phyloP scores from a whole-genome alignment of 1,284 basidiomycete species.

The Leccinum subrobustum region DNA sequence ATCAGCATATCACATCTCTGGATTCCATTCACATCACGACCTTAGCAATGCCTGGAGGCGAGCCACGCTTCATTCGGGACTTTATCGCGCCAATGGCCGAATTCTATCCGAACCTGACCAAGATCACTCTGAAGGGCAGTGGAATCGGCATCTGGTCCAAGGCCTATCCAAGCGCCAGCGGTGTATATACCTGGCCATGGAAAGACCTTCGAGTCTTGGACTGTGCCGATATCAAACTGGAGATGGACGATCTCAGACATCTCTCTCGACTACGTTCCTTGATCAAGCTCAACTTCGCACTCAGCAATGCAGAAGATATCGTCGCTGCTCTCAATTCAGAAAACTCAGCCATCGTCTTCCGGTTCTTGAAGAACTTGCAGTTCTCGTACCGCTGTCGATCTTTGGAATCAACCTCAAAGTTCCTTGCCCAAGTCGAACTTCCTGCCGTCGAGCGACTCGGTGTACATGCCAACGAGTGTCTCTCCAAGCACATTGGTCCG shows the following conservation, averaged over 20 bases:
- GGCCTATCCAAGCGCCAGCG: not conserved
- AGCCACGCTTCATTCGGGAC: not conserved
- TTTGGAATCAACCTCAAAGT: too few species aligned
- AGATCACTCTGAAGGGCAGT: not conserved
- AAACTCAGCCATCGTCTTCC: not conserved
- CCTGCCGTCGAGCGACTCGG: too few species aligned
- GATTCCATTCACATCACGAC: not conserved
- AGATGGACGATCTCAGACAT: not conserved
- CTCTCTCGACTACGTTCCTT: not conserved
- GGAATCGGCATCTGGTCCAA: not conserved
- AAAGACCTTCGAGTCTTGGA: not conserved
- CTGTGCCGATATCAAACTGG: not conserved
- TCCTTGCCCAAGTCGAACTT: too few species aligned
- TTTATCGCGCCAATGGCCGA: not conserved
- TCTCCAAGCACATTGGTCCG: too few species aligned
- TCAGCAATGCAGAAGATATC: not conserved
- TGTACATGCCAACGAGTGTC: too few species aligned
- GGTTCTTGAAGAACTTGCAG: not conserved
- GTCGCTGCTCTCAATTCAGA: not conserved
- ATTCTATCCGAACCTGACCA: not conserved
- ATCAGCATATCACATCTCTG: not conserved
- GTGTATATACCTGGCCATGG: not conserved
- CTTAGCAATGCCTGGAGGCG: too few species aligned
- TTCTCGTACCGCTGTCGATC: not conserved
- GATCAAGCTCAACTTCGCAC: not conserved